A percentile compares a stretch with the other conserved stretches of the same genome.
These are phyloP conservation scores for Coemansia guatemalensis DNA, from an alignment of 192 early-diverging fungal genomes.

Conservation along the genomic window DNA sequence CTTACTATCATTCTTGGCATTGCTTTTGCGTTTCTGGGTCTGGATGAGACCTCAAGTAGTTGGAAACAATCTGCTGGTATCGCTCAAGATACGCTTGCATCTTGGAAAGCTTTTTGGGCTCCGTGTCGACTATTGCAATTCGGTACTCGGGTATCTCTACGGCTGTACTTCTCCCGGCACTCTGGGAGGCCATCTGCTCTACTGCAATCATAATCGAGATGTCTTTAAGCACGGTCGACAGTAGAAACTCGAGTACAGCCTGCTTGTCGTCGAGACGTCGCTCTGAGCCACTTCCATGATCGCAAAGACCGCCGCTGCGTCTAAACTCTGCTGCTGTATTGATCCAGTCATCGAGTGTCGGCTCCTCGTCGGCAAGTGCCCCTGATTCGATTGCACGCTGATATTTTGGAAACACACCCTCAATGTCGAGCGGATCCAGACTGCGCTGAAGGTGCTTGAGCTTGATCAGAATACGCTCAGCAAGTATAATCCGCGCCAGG, in stretches of 20 bases:
- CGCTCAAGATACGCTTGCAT: slow-evolving; percentile 56
- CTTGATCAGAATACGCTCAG: slow-evolving; percentile 49
- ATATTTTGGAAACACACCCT: slow-evolving; percentile 47
- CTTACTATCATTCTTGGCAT: slow-evolving; percentile 24
- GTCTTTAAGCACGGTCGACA: slow-evolving; percentile 77
- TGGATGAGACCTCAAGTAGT: slow-evolving; percentile 36
- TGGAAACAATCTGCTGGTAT: slow-evolving; percentile 58
- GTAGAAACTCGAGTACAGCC: slow-evolving; percentile 61
- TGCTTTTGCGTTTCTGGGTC: slow-evolving; percentile 13
- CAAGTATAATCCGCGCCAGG: slow-evolving; percentile 43
- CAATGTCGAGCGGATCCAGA: slow-evolving; percentile 62
- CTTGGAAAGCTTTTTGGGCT: slow-evolving; percentile 65
- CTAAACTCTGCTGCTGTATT: slow-evolving; percentile 23
- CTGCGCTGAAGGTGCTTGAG: slow-evolving; percentile 53
- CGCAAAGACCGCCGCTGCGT: neutral
- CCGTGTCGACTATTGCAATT: slow-evolving; percentile 67
- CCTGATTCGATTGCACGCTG: slow-evolving; percentile 26
- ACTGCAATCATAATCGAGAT: slow-evolving; percentile 65
- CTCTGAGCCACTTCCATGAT: neutral
- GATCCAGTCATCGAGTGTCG: slow-evolving; percentile 35
- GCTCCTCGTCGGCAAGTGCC: slow-evolving; percentile 15
- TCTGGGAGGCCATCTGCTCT: slow-evolving; percentile 13
- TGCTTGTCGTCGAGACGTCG: slow-evolving; percentile 39
- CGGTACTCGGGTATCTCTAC: slow-evolving; percentile 19
- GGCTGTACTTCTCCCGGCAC: neutral